phyloP scores from a whole-genome alignment of 331 rosid genomes.

The Cydonia oblonga region DNA sequence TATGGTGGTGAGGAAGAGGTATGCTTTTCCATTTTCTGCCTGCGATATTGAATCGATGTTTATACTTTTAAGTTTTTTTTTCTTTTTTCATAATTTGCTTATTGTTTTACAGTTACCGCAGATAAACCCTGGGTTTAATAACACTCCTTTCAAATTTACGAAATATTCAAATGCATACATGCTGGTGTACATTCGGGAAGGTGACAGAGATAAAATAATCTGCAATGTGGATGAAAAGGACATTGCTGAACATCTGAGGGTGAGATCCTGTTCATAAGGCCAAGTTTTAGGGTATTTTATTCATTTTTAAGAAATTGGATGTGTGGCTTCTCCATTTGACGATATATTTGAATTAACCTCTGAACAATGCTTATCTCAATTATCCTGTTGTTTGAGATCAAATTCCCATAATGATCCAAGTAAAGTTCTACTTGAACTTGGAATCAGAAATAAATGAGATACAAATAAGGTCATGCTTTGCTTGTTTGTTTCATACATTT shows the following conservation, averaged over 20 bases:
- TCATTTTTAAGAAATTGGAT: not conserved
- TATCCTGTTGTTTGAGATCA: not conserved
- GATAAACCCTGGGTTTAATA: conserved; percentile 91
- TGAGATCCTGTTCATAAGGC: conserved; percentile 24
- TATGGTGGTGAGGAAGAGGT: conserved; percentile 99
- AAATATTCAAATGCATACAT: conserved; percentile 90
- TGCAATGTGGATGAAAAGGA: conserved; percentile 94
- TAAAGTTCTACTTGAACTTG: not conserved
- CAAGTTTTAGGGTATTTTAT: conserved; percentile 10
- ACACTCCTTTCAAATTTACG: conserved; percentile 83
- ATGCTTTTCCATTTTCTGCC: conserved; percentile 16
- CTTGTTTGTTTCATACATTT: not conserved
- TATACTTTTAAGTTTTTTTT: not conserved
- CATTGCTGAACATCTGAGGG: conserved; percentile 95
- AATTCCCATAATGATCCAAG: not conserved
- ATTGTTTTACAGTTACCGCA: conserved; percentile 57
- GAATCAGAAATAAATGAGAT: not conserved
- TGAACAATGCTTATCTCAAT: not conserved
- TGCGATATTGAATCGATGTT: not conserved
- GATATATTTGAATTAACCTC: not conserved
- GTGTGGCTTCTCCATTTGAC: not conserved
- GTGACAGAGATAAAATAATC: conserved; percentile 80
- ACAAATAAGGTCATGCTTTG: not conserved
- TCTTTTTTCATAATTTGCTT: conserved; percentile 13
- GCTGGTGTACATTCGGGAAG: conserved; percentile 89